Evolutionary conservation across 2,329 filamentous ascomycete species (phyloP), one percentile per base, ranked within the genome.

Genomic region (Cercospora brassicicola): DNA sequence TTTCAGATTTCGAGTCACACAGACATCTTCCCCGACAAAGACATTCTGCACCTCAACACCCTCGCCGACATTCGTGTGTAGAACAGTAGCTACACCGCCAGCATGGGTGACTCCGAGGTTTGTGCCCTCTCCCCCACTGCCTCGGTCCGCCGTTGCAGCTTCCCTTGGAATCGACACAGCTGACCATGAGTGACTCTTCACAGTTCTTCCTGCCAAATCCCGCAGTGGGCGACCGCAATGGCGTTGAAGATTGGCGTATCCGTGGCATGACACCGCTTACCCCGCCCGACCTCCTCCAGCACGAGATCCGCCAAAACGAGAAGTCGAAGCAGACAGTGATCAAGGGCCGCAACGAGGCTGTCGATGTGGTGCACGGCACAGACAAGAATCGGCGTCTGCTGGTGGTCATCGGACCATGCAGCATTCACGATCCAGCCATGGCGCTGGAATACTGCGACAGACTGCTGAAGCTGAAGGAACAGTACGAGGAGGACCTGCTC

Each of bases 391-490:
- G 86, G 76, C 83, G 89, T 66, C 79, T 92, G 59, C 83, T 92
- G 62, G 90, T 99, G 72, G 90, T 98, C 77, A 89, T 98, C 71
- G 95, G 95, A 1, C 95, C 95, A 28, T 99, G 95, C 86, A 97
- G 93, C 26, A 97, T 99, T 80, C 95, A 99, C 84, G 95, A 99
- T 79, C 94, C 95, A 18, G 84, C 90, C 65, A 91, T 93, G 71
- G 94, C 94, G 10, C 87, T 97, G 73, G 92, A 94, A 78, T 99
- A 99, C 88, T 96, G 93, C 85, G 89, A 93, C 77, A 86, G 90
- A 72, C 86, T 99, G 71, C 80, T 96, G 73, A 85, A 88, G 77
- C 85, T 96, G 76, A 94, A 94, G 82, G 88, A 94, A 79, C 95
- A 96, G 84, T 90, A 97, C 84, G 87, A 91, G 79, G 87, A 94